These are phyloP conservation scores for Cudoniella acicularis DNA, from an alignment of 495 filamentous ascomycete species.

Conservation along the genomic window DNA sequence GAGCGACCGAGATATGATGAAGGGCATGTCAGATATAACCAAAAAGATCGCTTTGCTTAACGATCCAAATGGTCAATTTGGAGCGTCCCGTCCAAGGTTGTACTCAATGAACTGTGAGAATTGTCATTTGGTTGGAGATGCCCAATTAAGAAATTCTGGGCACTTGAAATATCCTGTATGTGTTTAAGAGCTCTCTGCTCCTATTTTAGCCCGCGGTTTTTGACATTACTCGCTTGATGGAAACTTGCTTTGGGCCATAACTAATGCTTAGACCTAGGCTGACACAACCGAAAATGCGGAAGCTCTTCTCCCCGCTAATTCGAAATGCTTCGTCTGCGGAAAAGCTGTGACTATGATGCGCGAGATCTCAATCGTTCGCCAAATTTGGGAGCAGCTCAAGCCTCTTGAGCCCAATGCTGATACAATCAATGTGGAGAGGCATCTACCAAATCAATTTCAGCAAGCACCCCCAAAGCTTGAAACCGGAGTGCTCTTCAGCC, in stretches of 20 bases:
- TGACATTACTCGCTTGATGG: no score
- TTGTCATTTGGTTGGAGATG: slow-evolving; percentile 31
- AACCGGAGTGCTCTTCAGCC: slow-evolving; percentile 13
- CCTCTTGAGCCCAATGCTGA: slow-evolving; percentile 32
- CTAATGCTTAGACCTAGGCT: no score
- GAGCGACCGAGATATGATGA: slow-evolving; percentile 32
- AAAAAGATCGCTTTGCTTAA: slow-evolving; percentile 30
- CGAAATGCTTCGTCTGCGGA: slow-evolving; percentile 28
- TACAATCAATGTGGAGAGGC: slow-evolving; percentile 33
- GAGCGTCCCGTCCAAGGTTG: slow-evolving; percentile 25
- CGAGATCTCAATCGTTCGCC: slow-evolving; percentile 28
- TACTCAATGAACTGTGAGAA: slow-evolving; percentile 31
- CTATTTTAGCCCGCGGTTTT: no score
- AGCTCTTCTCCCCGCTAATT: slow-evolving; percentile 23
- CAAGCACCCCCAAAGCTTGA: slow-evolving; percentile 28
- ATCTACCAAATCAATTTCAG: slow-evolving; percentile 32
- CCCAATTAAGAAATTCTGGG: slow-evolving; percentile 26
- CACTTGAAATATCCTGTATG: slow-evolving; percentile 26
- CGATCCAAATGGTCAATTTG: slow-evolving; percentile 27
- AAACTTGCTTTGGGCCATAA: no score
- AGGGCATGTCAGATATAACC: slow-evolving; percentile 28
- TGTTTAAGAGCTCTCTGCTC: no score
- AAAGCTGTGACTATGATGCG: slow-evolving; percentile 28
- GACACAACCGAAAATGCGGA: slow-evolving; percentile 12
- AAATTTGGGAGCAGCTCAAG: slow-evolving; percentile 31